Evolutionary conservation across 352 stramenopile species (phyloP), one percentile per base, ranked within the genome.

Genomic region (Globisporangium ultimum): DNA sequence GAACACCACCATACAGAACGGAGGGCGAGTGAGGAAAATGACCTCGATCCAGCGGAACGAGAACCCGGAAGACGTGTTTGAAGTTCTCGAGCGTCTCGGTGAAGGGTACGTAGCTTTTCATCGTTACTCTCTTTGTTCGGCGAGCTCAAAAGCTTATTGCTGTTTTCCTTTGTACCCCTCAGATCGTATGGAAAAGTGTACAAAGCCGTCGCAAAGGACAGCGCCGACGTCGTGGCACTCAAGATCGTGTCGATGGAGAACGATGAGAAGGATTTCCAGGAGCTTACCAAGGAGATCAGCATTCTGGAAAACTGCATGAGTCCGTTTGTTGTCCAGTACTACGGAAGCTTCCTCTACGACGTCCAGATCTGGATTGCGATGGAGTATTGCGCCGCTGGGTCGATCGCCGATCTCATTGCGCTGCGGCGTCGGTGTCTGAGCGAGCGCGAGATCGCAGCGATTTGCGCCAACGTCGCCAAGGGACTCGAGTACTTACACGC

Each of bases 321-420:
- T 20, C 84, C 85, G 14, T 88, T 93, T 53, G 78, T 97, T 38
- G 91, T 94, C 41, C 78, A 91, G 38, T 97, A 97, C 63, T 87
- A 83, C 59, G 86, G 77, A 15, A 89, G 80, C 72, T 90, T 91
- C 49, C 66, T 86, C 51, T 90, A 82, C 66, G 78, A 89, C 51
- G 70, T 63, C 42, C 78, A 91, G 42, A 55, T 93, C 24, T 93
- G 79, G 83, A 97, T 97, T 64, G 75, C 85, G 20, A 96, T 97
- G 89, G 89, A 97, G 63, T 95, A 87, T 48, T 90, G 89, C 49
- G 85, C 87, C 28, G 88, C 80, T 9, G 89, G 89, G 0, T 97
- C 88, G 1, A 71, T 97, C 32, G 73, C 84, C 38, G 87, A 96
- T 64, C 67, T 97, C 36, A 79, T 96, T 42, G 57, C 67, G 34